These are phyloP conservation scores for Kluyveromyces aestuarii DNA, from an alignment of 805 yeast species.

Conservation along the genomic window DNA sequence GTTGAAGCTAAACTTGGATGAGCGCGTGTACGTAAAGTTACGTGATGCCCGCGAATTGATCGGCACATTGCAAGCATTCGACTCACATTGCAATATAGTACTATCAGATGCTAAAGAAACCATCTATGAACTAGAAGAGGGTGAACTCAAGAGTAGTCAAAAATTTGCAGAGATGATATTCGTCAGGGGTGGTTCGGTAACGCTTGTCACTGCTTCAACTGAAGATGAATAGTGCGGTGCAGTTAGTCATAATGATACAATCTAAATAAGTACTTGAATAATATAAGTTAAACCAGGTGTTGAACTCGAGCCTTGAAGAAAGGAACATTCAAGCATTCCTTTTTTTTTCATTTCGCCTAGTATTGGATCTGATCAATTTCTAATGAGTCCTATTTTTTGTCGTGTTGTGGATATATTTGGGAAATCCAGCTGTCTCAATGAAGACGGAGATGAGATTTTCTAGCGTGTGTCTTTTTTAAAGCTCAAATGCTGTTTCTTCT, in stretches of 20 bases:
- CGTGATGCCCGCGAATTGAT: slow-evolving; percentile 90
- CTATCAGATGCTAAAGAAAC: slow-evolving; percentile 88
- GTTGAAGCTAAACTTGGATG: slow-evolving; percentile 79
- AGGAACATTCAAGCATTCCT: too few species aligned
- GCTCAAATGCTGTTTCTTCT: slow-evolving; percentile 58
- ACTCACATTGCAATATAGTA: slow-evolving; percentile 93
- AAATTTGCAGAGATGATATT: slow-evolving; percentile 81
- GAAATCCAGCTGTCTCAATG: too few species aligned
- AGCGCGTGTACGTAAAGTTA: slow-evolving; percentile 74
- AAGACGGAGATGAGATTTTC: background rate
- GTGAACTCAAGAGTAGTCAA: slow-evolving; percentile 34
- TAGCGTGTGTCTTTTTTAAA: background rate
- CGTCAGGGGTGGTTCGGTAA: slow-evolving; percentile 96
- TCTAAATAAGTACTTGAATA: background rate
- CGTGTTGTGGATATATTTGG: too few species aligned
- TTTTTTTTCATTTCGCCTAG: too few species aligned
- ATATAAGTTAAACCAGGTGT: background rate
- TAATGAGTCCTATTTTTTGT: too few species aligned
- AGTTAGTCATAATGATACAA: background rate
- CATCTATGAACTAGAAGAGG: slow-evolving; percentile 49
- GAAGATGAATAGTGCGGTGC: slow-evolving; percentile 15
- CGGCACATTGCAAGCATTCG: slow-evolving; percentile 88
- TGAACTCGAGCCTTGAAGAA: too few species aligned
- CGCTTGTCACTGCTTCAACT: slow-evolving; percentile 54
- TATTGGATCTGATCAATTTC: too few species aligned